Conservation (phyloP, 1,284 basidiomycete species). For the Mycosarcoma maydis region DNA sequence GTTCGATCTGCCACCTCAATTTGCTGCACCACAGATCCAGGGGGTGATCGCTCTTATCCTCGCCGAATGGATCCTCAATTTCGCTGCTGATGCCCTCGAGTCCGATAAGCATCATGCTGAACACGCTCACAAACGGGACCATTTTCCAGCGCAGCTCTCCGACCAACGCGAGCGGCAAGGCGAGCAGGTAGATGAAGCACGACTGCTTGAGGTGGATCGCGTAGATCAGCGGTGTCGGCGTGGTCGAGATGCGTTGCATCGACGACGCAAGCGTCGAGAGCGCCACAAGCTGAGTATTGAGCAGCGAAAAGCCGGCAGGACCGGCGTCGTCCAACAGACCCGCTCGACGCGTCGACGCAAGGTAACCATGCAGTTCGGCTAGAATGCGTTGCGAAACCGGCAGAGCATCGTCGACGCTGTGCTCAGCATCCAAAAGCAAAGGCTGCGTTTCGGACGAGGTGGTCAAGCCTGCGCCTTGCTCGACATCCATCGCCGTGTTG, state of each 20-base stretch:
- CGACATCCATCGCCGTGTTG: neutral
- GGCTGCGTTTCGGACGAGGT: slow-evolving; percentile 9
- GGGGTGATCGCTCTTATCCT: slow-evolving; percentile 52
- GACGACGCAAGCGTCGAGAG: slow-evolving; percentile 84
- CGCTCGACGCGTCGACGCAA: slow-evolving; percentile 27
- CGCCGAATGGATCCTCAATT: slow-evolving; percentile 81
- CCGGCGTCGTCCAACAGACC: slow-evolving; percentile 42
- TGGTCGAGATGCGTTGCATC: slow-evolving; percentile 75
- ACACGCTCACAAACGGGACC: slow-evolving; percentile 76
- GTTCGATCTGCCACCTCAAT: slow-evolving; percentile 20
- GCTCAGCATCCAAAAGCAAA: slow-evolving; percentile 3
- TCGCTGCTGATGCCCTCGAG: slow-evolving; percentile 91
- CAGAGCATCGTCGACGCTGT: neutral
- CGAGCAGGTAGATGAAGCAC: slow-evolving; percentile 70
- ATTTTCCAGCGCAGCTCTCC: slow-evolving; percentile 70
- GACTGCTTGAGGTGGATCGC: slow-evolving; percentile 88
- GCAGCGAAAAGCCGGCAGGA: slow-evolving; percentile 41
- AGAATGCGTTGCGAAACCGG: slow-evolving; percentile 28
- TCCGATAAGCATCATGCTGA: slow-evolving; percentile 88
- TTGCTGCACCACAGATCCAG: slow-evolving; percentile 33
- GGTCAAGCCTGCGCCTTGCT: neutral
- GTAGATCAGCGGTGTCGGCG: slow-evolving; percentile 68
- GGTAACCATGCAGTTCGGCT: slow-evolving; percentile 33
- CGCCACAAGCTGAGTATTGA: slow-evolving; percentile 67
- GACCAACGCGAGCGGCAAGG: slow-evolving; percentile 29